These are phyloP conservation scores for Monilinia vaccinii-corymbosi DNA, from an alignment of 2,329 filamentous ascomycete genomes.

Conservation along the genomic window DNA sequence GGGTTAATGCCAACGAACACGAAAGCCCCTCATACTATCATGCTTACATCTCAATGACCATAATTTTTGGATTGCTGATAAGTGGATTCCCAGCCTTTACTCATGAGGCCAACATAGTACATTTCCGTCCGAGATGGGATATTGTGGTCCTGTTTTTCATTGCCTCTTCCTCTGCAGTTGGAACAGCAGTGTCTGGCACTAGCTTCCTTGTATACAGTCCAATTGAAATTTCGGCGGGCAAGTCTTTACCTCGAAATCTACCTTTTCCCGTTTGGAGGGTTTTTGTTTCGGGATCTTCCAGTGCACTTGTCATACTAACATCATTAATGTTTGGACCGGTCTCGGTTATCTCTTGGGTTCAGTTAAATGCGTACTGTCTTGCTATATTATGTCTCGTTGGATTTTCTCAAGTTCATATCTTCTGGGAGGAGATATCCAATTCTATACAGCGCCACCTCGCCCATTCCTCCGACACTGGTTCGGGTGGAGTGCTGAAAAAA, in stretches of 20 bases:
- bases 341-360: slow-evolving; percentile 16
- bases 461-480: too few species aligned
- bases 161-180: slow-evolving; percentile 10
- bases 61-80: slow-evolving; percentile 16
- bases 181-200: slow-evolving; percentile 15
- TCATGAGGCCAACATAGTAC: neutral
- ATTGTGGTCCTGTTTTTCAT: neutral
- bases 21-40: slow-evolving; percentile 1
- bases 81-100: slow-evolving; percentile 12
- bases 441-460: slow-evolving; percentile 2
- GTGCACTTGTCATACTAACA: slow-evolving; percentile 12
- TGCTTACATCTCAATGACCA: slow-evolving; percentile 20
- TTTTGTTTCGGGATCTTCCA: slow-evolving; percentile 13
- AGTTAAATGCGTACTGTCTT: slow-evolving; percentile 15
- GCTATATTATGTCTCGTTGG: neutral
- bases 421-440: neutral
- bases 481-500: neutral
- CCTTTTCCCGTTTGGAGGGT: slow-evolving; percentile 9
- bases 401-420: neutral
- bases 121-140: neutral
- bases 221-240: slow-evolving; percentile 14
- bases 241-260: slow-evolving; percentile 9
- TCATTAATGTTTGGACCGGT: slow-evolving; percentile 15
- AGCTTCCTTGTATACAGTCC: slow-evolving; percentile 19
- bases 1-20: neutral